Percentiles rank a stretch among this genome's conserved stretches.
Evolutionary conservation across 176 grass and related monocot species (phyloP).

Genomic region (Phragmites australis): DNA sequence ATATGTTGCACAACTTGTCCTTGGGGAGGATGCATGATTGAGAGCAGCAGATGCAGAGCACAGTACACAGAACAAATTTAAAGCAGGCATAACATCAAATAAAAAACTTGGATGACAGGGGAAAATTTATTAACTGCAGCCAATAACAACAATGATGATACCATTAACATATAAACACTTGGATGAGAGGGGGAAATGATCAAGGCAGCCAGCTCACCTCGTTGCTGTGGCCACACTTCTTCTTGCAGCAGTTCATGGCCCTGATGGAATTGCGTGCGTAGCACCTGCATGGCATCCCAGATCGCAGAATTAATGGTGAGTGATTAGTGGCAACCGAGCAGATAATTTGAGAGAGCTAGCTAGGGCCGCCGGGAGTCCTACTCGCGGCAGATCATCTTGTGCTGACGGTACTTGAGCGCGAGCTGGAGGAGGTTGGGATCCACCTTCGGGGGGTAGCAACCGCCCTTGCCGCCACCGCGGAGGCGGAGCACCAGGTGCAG

Average conservation of each 20-base stretch:
- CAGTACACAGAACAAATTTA: not conserved
- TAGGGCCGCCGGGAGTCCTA: no score
- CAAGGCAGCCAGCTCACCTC: not conserved
- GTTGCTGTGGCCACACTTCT: slow-evolving; percentile 4
- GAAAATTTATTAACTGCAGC: no score
- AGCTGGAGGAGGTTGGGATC: not conserved
- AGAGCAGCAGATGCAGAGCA: not conserved
- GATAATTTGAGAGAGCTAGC: not conserved
- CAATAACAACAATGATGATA: no score
- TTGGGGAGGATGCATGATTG: not conserved
- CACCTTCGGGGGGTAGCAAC: not conserved
- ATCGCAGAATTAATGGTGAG: not conserved
- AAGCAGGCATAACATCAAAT: not conserved
- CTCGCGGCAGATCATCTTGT: no score
- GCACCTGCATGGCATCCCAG: not conserved
- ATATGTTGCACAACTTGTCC: not conserved
- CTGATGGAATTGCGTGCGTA: slow-evolving; percentile 2
- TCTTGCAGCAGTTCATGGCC: slow-evolving; percentile 9
- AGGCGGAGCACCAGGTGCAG: slow-evolving; percentile 63
- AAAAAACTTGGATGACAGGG: no score
- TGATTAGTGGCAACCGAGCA: not conserved
- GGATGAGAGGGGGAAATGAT: not conserved
- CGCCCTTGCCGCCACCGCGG: no score
- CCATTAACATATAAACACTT: not conserved
- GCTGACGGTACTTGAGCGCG: slow-evolving; percentile 6